Base-by-base conservation (phyloP, 306 rosid species). In the Herpetospermum pedunculosum region DNA sequence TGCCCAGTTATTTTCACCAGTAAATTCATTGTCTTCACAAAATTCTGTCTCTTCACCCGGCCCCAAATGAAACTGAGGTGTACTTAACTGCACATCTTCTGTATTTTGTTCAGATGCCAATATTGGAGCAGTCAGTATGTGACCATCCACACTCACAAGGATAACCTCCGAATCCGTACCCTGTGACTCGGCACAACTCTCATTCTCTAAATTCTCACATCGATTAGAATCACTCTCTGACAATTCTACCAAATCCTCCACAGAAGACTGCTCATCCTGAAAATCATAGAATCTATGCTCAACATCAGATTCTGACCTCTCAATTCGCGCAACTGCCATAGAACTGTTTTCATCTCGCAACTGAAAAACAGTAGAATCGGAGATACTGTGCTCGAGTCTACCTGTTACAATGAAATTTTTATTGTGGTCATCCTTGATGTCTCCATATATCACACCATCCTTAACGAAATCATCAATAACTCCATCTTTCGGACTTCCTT, bases 121-220 rank as follows among this genome's bases (percentile, higher is more conserved):
- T 76, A 95, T 91, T 47, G 97, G 99, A 34, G 97, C 99, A 7
- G 81, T 91, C 81, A 95, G 78, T 68, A 95, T 78, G 73, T 82
- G 96, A 57, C 99, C 99, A 80, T 95, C 99, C 63, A 91, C 97
- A 81, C 99, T 91, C 41, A 95, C 91, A 88, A 95, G 81, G 35
- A 95, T 86, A 82, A 95, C 88, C 84, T 85, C 99, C 0, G 97
- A 89, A 77, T 78, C 84, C 3, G 81, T 59, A 77, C 79, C 83
- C 69, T 84, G 92, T 1, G 96, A 84, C 53, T 88, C 96, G n/a
- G 71, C 85, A 44, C 73, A 70, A 80, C 75, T 82, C 14, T 84
- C 92, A 41, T 82, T 81, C 72, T 87, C 93, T 29, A 87, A 46
- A 80, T 69, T 81, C 40, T 86, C 96, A 64, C 68, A 86, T 8